Base-by-base conservation (phyloP, 176 grass and related monocot species). In the Musa beccarii region DNA sequence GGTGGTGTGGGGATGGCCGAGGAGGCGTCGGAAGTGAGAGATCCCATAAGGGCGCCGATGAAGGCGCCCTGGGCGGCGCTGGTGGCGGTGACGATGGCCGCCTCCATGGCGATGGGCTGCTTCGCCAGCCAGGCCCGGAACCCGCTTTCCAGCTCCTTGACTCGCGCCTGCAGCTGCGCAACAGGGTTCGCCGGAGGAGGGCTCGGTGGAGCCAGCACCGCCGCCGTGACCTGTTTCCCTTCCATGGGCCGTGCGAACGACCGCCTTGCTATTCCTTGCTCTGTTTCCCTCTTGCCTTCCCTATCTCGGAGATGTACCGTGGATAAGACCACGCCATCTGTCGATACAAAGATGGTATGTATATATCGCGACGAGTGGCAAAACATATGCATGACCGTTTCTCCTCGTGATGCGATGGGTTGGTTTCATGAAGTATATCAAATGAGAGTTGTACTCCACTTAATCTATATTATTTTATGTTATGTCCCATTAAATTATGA, bases 81-180 rank as follows among this genome's bases (percentile, higher is more conserved):
- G 23, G 82, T 83, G 16, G 85, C 83, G 56, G 85, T 89, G 56
- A 64, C 76, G 49, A 96, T 80, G 69, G 81, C 83, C 0, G 89
- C 92, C 85, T 96, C 92, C 68, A 96, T 29, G 9, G 80, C 75
- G 54, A 80, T 64, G 11, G 92, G 92, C 85, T 96, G 92, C 69
- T 69, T 61, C 52, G 89, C 81, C 75, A 92, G 88, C 89, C 92
- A 96, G 29, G 73, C 53, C 54, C 78, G 83, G 83, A 92, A 89
- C 12, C 81, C 81, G 28, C 66, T 76, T 83, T 96, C 92, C 8
- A 84, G 68, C 55, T 76, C 80, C 73, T 86, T 76, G 70, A 52
- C 3, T 71, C 83, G 66, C 79, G 52, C 87, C 85, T 72, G 73
- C 83, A 52, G 69, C 57, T 0, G 75, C 76, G 69, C 80, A 74